Evolutionary conservation across 2,329 filamentous ascomycete species (phyloP).

Genomic region (Arthroderma uncinatum): DNA sequence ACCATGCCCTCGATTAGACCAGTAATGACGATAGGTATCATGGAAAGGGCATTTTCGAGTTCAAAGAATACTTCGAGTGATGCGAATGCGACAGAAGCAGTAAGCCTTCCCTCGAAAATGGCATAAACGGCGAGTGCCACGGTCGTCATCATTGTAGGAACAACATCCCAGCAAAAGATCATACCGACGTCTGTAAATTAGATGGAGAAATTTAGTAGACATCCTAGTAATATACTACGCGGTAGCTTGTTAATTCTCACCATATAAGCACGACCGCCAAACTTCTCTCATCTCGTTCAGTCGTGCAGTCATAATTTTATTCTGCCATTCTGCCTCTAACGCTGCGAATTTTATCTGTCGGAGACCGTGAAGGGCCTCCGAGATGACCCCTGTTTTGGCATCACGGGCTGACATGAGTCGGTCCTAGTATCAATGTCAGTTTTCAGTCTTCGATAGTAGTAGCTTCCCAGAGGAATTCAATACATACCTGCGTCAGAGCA

Average conservation of each 20-base stretch:
- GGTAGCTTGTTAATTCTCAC: background rate
- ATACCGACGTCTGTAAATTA: constrained; percentile 38
- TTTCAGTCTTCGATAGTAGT: too few relatives aligned
- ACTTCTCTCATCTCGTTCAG: background rate
- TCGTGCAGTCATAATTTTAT: constrained; percentile 1
- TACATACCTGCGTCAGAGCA: background rate
- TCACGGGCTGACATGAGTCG: constrained; percentile 4
- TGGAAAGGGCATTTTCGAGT: background rate
- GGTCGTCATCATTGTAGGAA: constrained; percentile 61
- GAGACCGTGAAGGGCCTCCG: constrained; percentile 5
- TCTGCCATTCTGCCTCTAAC: constrained; percentile 5
- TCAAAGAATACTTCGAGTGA: constrained; percentile 27
- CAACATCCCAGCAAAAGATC: constrained; percentile 48
- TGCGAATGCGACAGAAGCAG: constrained; percentile 67
- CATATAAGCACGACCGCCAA: constrained; percentile 1
- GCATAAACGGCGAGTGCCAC: constrained; percentile 60
- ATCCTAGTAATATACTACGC: too few relatives aligned
- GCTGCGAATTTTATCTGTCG: constrained; percentile 5
- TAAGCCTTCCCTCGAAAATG: constrained; percentile 48
- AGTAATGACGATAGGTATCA: constrained; percentile 1
- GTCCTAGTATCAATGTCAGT: background rate
- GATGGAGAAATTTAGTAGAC: constrained; percentile 49
- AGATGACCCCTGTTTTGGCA: background rate
- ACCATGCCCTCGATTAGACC: constrained; percentile 1
- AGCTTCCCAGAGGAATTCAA: background rate